Evolutionary conservation across 2,329 filamentous ascomycete species (phyloP).

Genomic region (Phialophora tarda): DNA sequence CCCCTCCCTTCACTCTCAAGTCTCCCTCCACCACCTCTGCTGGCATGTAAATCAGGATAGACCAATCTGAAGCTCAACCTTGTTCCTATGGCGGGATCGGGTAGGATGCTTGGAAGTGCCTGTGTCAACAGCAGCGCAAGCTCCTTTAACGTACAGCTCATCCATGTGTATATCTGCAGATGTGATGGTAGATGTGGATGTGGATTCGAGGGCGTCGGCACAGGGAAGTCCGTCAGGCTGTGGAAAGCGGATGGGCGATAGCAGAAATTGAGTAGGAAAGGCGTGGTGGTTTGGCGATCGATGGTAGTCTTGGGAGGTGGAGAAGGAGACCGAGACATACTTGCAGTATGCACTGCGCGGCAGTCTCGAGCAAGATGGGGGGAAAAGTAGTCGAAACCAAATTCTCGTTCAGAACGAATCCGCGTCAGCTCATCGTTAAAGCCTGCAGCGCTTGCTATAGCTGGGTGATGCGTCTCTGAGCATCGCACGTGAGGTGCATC

Average conservation of each 20-base stretch:
- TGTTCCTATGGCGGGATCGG: constrained; percentile 72
- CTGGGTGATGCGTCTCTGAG: neutral
- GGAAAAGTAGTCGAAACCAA: neutral
- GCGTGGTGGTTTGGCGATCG: constrained; percentile 73
- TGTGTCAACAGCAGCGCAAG: constrained; percentile 77
- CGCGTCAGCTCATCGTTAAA: neutral
- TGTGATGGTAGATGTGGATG: constrained; percentile 65
- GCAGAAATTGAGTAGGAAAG: constrained; percentile 85
- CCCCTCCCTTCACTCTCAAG: constrained; percentile 49
- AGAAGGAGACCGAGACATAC: constrained; percentile 37
- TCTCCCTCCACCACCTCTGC: constrained; percentile 42
- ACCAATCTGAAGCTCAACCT: constrained; percentile 86
- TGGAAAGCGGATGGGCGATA: constrained; percentile 77
- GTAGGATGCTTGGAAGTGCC: constrained; percentile 71
- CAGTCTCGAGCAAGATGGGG: neutral
- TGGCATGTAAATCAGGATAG: constrained; percentile 71
- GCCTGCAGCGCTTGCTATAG: neutral
- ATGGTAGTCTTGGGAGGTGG: constrained; percentile 44
- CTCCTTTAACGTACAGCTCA: constrained; percentile 78
- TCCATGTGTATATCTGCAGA: constrained; percentile 85
- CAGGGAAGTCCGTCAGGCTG: constrained; percentile 52
- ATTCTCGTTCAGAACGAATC: neutral
- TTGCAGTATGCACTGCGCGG: neutral
- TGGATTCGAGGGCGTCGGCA: constrained; percentile 59
- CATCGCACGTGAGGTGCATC: neutral